Evolutionary conservation across 2,329 filamentous ascomycete genomes (phyloP), one percentile per base, ranked within the genome.

Genomic region (Cladosporium halotolerans): DNA sequence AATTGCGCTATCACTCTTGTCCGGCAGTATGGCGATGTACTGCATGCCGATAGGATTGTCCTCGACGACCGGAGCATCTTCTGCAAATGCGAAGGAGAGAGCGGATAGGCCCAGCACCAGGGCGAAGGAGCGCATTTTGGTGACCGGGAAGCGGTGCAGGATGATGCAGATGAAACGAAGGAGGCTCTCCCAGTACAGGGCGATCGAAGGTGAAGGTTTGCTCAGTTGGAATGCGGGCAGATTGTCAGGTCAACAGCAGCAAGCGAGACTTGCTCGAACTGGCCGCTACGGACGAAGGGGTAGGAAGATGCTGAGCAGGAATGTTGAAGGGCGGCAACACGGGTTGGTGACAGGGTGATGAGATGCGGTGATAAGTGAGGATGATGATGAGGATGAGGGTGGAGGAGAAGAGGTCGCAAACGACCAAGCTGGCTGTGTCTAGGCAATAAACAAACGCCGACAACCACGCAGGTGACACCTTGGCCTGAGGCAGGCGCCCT

Each of bases 21-120:
- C 56, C 13, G 69, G 67, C n/a, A 74, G 60, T 8, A 52, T 63
- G 33, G 72, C 73, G 32, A 67, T 56, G 62, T 73, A 74, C 45
- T 59, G 60, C 9, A 67, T 70, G 44, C 72, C 72, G 9, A 57
- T 50, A 8, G 72, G 72, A 58, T 74, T 75, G 62, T 60, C 60
- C 40, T 55, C 60, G 32, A 70, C 62, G 18, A 63, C 59, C 9
- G 68, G 66, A 50, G 73, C 73, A 42, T 63, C 36, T 1, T 14
- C 16, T 28, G 51, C 51, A 11, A 53, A 28, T 1, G 51, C 51
- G 9, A 53, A 31, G 4, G 42, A 23, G 16, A 53, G 51, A 9
- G 51, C 34, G 14, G 43, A 13, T 3, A 51, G 39, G 40, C 48
- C 48, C 16, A 53, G 16, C 14, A 34, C 31, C 13, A 47, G 19